Conservation (phyloP, 441 rosid genomes). For the Mallotus repandus region DNA sequence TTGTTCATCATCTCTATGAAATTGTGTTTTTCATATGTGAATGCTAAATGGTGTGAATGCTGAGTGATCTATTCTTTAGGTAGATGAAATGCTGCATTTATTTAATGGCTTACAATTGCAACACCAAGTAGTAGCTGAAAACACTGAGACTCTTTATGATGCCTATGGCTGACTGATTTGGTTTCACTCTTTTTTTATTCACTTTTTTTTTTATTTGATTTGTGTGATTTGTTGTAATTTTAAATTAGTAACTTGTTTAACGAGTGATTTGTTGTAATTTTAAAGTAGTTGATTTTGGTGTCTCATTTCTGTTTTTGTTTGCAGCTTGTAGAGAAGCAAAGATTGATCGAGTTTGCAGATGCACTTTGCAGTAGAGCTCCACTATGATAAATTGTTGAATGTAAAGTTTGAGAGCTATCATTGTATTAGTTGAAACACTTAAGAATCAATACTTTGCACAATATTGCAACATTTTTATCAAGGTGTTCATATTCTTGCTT, state of each 20-base stretch:
- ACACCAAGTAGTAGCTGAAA: constrained; percentile 88
- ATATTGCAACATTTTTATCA: too few species aligned
- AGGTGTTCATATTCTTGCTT: too few species aligned
- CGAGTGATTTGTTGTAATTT: neutral
- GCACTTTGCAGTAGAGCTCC: constrained; percentile 89
- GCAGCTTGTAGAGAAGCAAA: constrained; percentile 89
- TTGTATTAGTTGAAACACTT: neutral
- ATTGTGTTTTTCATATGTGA: neutral
- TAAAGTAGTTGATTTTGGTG: constrained; percentile 13
- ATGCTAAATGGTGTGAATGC: constrained; percentile 14
- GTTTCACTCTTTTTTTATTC: too few species aligned
- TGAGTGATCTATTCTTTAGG: constrained; percentile 40
- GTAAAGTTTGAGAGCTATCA: constrained; percentile 71
- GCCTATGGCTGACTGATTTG: too few species aligned
- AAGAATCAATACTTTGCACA: too few species aligned
- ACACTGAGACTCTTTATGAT: constrained; percentile 49
- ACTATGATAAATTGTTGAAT: constrained; percentile 97
- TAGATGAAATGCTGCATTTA: constrained; percentile 85
- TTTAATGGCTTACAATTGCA: constrained; percentile 87
- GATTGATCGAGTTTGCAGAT: constrained; percentile 88
- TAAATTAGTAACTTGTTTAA: too few species aligned
- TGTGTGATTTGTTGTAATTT: neutral
- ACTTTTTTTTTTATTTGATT: constrained; percentile 1
- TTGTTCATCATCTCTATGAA: neutral
- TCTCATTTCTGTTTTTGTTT: constrained; percentile 22